phyloP scores from a whole-genome alignment of 2,329 filamentous ascomycete genomes.

The Curvularia sp. region DNA sequence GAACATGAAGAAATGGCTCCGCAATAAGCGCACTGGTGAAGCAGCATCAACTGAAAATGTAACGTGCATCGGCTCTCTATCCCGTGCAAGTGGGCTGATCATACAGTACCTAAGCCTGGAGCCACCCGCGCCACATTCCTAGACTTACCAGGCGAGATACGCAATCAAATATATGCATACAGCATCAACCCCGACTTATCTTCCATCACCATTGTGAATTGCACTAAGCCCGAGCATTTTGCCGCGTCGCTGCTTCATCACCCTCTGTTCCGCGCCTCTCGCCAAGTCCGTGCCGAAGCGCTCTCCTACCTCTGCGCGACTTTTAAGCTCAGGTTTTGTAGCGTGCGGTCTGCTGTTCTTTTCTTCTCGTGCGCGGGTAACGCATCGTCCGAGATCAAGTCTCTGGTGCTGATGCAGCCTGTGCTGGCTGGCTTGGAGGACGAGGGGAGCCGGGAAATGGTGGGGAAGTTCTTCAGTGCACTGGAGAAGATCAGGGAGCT shows the following conservation, averaged over 20 bases:
- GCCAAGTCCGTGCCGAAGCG: slow-evolving; percentile 32
- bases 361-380: slow-evolving; percentile 20
- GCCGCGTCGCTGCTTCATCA: slow-evolving; percentile 17
- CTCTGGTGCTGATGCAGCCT: slow-evolving; percentile 3
- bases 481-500: slow-evolving; percentile 8
- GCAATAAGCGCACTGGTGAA: too few relatives aligned
- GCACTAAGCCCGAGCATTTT: slow-evolving; percentile 14
- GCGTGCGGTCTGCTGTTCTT: slow-evolving; percentile 11
- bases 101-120: slow-evolving; percentile 1
- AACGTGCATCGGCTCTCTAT: not conserved
- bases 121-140: slow-evolving; percentile 15
- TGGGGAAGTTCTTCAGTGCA: slow-evolving; percentile 8
- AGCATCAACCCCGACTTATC: slow-evolving; percentile 19
- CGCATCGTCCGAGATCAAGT: slow-evolving; percentile 10
- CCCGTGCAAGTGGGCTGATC: not conserved
- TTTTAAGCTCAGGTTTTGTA: slow-evolving; percentile 20
- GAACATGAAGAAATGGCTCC: not conserved
- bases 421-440: not conserved
- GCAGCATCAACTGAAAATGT: too few relatives aligned
- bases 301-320: slow-evolving; percentile 29
- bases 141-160: slow-evolving; percentile 33
- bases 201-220: slow-evolving; percentile 12
- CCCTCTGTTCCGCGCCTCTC: slow-evolving; percentile 30
- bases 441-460: not conserved
- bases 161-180: slow-evolving; percentile 31